Percentiles rank a stretch among this genome's conserved stretches.
Conservation (phyloP, 495 filamentous ascomycete genomes). For the Poronia punctata region DNA sequence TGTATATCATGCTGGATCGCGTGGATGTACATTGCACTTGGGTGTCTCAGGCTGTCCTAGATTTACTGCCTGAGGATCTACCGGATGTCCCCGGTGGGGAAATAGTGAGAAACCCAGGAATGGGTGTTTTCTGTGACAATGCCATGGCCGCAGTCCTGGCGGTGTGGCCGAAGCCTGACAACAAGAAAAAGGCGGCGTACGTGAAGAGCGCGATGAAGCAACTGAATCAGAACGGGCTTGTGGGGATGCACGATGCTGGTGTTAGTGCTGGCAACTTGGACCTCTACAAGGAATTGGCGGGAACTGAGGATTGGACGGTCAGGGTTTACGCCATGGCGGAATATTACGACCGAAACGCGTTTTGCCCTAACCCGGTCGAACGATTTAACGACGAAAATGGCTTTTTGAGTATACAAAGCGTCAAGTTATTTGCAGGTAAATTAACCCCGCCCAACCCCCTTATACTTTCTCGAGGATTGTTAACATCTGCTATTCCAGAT, state of each 20-base stretch:
- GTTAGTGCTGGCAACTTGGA: conserved; percentile 43
- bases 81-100: conserved; percentile 53
- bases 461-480: not conserved
- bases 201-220: conserved; percentile 49
- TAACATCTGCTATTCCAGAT: conserved; percentile 37
- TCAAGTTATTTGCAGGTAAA: conserved; percentile 54
- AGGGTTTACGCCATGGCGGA: conserved; percentile 59
- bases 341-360: conserved; percentile 52
- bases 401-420: conserved; percentile 43
- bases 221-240: conserved; percentile 52
- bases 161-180: conserved; percentile 47
- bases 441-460: not conserved
- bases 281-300: conserved; percentile 41
- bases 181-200: conserved; percentile 39
- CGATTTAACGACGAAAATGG: conserved; percentile 33
- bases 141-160: conserved; percentile 53
- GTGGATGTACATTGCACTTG: conserved; percentile 60
- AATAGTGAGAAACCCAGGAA: conserved; percentile 46
- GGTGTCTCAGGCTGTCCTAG: conserved; percentile 53
- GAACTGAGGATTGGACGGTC: conserved; percentile 43
- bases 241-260: conserved; percentile 58
- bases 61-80: conserved; percentile 44
- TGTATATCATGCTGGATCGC: conserved; percentile 60
- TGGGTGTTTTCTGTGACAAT: conserved; percentile 65
- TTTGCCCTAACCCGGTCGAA: conserved; percentile 43